Base-by-base conservation (phyloP, 768 basidiomycete genomes). In the Kwoniella shandongensis region DNA sequence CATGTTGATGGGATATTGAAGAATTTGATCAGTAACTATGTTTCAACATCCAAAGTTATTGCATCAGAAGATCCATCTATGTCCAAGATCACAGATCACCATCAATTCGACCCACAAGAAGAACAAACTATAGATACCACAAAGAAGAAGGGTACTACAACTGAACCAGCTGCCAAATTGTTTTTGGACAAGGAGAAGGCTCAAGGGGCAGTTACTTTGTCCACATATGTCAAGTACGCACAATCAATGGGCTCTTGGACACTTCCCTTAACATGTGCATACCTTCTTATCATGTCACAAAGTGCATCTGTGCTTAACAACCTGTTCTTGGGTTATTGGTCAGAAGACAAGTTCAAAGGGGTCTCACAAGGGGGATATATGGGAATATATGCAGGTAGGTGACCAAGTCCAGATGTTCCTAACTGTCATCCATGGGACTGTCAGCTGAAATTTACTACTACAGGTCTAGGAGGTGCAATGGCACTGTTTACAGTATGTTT, bases 291-390 rank as follows among this genome's bases (percentile, higher is more conserved):
- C 4, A 44, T 86, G 0, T 74, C 74, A 11, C 83, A 88, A 69
- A 79, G 70, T 1, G 78, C 83, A 18, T 77, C 79, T 68, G 86
- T 88, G 29, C 83, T 81, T 0, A 85, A 83, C 61, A 85, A 81
- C 32, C 71, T 90, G 4, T 84, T 86, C 78, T 80, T 90, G 20
- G 87, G 87, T 0, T 88, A 85, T 63, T 90, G 88, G 88, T 84
- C 85, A 0, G 79, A 80, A 0, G 56, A 78, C n/a, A 81, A 77
- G n/a, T 81, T 88, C 17, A 57, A 63, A 4, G 81, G 83, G 1
- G 85, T 88, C 68, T 69, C 36, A 3, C 82, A 86, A 69, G 82
- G 81, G 0, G 78, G 84, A 30, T 90, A 90, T 72, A 89, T 90
- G 82, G 86, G 70, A 0, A 65, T 80, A 1, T 82, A 82, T 66